Percentiles rank a stretch among this genome's conserved stretches.
These are phyloP conservation scores for Syzygium syzygioides DNA, from an alignment of 441 rosid species.

Conservation along the genomic window DNA sequence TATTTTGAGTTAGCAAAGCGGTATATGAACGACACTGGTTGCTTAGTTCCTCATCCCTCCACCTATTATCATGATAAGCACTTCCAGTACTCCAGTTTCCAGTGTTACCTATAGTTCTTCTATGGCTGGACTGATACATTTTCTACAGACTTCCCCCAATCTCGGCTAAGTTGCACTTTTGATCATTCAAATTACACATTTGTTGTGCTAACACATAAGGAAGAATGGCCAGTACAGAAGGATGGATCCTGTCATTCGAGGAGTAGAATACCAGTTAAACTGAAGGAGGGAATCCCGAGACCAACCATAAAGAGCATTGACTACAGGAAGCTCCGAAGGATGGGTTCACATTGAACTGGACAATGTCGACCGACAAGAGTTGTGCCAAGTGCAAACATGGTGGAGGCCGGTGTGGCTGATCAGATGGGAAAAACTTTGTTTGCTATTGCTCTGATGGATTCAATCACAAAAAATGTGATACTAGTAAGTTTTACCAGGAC, in stretches of 20 bases:
- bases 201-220: accelerated
- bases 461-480: constrained; percentile 17
- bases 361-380: neutral
- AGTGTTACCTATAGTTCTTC: neutral
- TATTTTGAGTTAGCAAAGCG: accelerated
- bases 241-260: accelerated
- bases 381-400: constrained; percentile 38
- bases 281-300: neutral
- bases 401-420: constrained; percentile 49
- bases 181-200: neutral
- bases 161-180: neutral
- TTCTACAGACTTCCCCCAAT: neutral
- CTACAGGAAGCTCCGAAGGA: constrained; percentile 20
- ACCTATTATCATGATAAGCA: neutral
- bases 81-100: neutral
- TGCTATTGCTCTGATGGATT: constrained; percentile 43
- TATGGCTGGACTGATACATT: neutral
- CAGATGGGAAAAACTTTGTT: constrained; percentile 11
- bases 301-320: constrained; percentile 1
- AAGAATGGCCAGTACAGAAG: accelerated
- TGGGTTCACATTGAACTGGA: constrained; percentile 51
- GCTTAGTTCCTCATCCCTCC: neutral
- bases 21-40: neutral
- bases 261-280: neutral
- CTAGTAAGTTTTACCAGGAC: constrained; percentile 29